Evolutionary conservation across 108 stramenopile genomes (phyloP), one percentile per base, ranked within the genome.

Genomic region (Cyclotella atomus): DNA sequence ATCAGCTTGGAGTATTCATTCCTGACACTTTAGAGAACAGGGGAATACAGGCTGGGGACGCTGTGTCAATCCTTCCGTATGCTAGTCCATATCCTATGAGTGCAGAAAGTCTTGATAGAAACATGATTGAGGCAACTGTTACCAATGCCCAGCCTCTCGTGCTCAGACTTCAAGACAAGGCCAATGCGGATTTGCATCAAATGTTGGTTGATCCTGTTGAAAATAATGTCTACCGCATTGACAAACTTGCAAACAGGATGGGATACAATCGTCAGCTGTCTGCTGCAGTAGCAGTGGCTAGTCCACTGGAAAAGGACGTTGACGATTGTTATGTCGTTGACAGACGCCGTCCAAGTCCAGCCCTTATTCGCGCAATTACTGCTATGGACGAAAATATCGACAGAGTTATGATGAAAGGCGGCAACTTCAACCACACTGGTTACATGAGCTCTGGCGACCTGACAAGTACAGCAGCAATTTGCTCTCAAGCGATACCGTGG

Each of bases 331-430:
- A 73, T 55, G 32, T 76, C 19, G 52, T 65, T 36, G 87, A 93
- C 52, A 69, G 54, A 14, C 80, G 85, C 17, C 85, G 93, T n/a
- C 91, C 93, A 23, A 84, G 87, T 33, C 84, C 87, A 20, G 83
- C 90, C 54, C 65, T 96, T 53, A 90, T 94, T 62, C 82, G 86
- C 19, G 95, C 92, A n/a, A 91, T 96, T 49, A 96, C 92, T 25
- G 93, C 95, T 12, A 96, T 96, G 95, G 95, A 96, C 66, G 95
- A 96, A 68, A 96, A 94, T 56, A 94, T 94, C 77, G 89, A 92
- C 69, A 77, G 75, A 41, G 81, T 89, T 27, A 91, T 92, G 91
- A 74, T 75, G 69, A 59, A 67, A 33, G 81, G 81, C 29, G 88
- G 88, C 0, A 81, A 79, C 41, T 70, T 86, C 35, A 84, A 85